A percentile compares a stretch with the other conserved stretches of the same genome.
Conservation (phyloP, 148 eudicot genomes). For the Rhododendron henanense region DNA sequence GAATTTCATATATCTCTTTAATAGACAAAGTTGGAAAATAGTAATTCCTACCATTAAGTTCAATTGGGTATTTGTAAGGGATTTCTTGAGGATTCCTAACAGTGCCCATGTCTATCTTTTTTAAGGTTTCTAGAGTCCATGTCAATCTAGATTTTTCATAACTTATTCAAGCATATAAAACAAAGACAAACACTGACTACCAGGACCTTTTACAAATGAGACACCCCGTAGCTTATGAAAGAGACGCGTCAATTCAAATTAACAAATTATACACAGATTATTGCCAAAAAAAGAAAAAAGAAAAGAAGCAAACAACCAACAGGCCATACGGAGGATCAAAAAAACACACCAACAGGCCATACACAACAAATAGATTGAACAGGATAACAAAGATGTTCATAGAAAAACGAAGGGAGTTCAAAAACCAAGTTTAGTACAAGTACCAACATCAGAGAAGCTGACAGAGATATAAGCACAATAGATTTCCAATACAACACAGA, state of each 20-base stretch:
- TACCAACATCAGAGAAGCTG: neutral
- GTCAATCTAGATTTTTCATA: neutral
- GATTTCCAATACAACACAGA: neutral
- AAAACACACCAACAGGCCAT: neutral
- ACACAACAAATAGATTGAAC: neutral
- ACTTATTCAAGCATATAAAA: neutral
- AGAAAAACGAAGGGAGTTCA: neutral
- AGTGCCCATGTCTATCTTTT: neutral
- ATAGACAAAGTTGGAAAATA: neutral
- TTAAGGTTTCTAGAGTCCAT: neutral
- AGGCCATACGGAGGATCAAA: neutral
- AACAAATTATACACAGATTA: neutral
- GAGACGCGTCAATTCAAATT: neutral
- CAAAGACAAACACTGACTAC: neutral
- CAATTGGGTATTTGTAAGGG: neutral
- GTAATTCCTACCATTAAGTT: neutral
- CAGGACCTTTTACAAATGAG: neutral
- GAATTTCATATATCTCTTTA: neutral
- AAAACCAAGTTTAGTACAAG: neutral
- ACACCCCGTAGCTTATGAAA: neutral
- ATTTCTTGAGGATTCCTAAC: too few relatives aligned
- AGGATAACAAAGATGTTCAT: neutral
- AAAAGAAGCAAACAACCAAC: neutral
- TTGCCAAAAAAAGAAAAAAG: neutral
- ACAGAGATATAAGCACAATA: neutral